Conservation (phyloP, 441 rosid genomes). For the Gossypium davidsonii region DNA sequence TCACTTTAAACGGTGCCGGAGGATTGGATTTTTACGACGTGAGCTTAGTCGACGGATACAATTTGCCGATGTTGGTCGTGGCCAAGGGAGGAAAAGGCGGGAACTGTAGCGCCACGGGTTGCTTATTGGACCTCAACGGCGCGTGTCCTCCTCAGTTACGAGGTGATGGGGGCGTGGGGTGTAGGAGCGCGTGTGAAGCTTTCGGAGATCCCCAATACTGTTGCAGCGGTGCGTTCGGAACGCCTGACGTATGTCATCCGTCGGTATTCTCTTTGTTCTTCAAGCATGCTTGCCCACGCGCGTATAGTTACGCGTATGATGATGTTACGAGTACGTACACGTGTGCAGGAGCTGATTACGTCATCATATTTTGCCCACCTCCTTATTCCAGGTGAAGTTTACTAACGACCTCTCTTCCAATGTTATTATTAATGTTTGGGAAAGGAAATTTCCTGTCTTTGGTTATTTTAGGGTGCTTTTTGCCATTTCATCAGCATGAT, state of each 20-base stretch:
- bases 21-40: conserved; percentile 79
- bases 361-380: conserved; percentile 68
- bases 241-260: conserved; percentile 75
- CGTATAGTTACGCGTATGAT: conserved; percentile 84
- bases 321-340: conserved; percentile 81
- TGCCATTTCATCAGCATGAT: too few relatives aligned
- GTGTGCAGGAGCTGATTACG: conserved; percentile 56
- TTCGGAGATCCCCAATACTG: conserved; percentile 64
- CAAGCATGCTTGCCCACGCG: conserved; percentile 77
- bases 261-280: conserved; percentile 52
- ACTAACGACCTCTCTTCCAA: background rate
- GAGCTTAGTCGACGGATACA: conserved; percentile 77
- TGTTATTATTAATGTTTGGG: too few relatives aligned
- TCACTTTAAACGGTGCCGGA: conserved; percentile 59
- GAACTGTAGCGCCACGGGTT: conserved; percentile 69
- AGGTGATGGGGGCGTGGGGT: conserved; percentile 31
- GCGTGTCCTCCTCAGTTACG: conserved; percentile 58
- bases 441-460: too few relatives aligned
- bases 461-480: too few relatives aligned
- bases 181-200: conserved; percentile 83
- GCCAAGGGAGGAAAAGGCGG: conserved; percentile 41
- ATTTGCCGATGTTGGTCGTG: conserved; percentile 59
- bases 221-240: conserved; percentile 61
- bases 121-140: conserved; percentile 62
- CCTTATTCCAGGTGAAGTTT: conserved; percentile 63